Base-by-base conservation (phyloP, 208 protist genomes). In the Leptomonas seymouri region DNA sequence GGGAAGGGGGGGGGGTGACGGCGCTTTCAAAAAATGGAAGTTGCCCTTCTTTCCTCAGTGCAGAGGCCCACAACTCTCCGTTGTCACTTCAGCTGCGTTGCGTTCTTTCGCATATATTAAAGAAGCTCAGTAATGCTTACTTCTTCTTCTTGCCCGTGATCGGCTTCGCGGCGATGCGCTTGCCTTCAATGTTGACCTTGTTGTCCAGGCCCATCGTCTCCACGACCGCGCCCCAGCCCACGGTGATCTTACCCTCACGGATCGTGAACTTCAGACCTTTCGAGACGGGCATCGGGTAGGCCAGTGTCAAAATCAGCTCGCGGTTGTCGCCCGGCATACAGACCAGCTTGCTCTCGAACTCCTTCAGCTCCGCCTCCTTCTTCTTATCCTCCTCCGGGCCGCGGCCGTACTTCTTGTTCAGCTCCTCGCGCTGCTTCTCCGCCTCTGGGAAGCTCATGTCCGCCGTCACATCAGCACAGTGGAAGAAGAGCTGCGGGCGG, bases 311-410 rank as follows among this genome's bases (percentile, higher is more conserved):
- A 15, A 85, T 71, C 49, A 99, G 63, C 81, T 98, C 95, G 16
- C 92, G 83, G 77, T 98, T 99, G 80, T 99, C 98, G 63, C 99
- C 99, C 44, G 99, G 99, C 97, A 99, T 98, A 67, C 97, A 97
- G 75, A 99, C 98, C 59, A 98, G 78, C 67, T 95, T 91, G 73
- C 83, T 88, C 77, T 96, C 89, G 63, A 87, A 77, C 64, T 94
- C 89, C 65, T 89, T 92, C 64, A 94, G 59, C 69, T 93, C 83
- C 15, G 86, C 83, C 27, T 87, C 89, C 63, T 82, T 84, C 82
- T 93, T 91, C 85, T 93, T 93, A 28, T 94, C 75, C 27, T 80
- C 93, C 67, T 94, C 88, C 4, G 81, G 73, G 50, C 90, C 87
- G 57, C 84, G 85, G 66, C 89, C 88, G 74, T 89, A 82, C 76